Conservation (phyloP, 345 rosid species). For the Dovyalis caffra region DNA sequence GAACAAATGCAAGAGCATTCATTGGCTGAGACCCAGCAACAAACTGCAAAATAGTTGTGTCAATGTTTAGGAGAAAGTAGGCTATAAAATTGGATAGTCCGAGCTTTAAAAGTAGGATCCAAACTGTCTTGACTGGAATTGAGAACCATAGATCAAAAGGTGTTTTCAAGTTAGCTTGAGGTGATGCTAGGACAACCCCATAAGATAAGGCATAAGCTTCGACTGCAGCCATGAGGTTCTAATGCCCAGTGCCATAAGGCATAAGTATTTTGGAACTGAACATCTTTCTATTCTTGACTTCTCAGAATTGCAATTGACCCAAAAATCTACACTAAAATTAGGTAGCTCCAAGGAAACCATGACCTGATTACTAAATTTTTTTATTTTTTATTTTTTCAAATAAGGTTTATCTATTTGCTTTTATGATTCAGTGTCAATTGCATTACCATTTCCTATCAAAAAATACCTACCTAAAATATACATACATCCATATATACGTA, state of each 20-base stretch:
- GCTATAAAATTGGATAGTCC: neutral
- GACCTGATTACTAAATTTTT: neutral
- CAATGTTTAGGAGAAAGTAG: neutral
- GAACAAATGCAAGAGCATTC: conserved; percentile 84
- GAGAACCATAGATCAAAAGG: neutral
- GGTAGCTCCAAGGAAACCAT: conserved; percentile 5
- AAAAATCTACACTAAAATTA: neutral
- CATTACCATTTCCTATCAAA: neutral
- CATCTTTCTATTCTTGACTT: neutral
- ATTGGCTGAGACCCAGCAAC: conserved; percentile 94
- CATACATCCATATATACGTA: too few species aligned
- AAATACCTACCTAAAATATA: too few species aligned
- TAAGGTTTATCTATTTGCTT: neutral
- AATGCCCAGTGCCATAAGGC: neutral
- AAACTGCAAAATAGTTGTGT: conserved; percentile 48
- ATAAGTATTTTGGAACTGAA: neutral
- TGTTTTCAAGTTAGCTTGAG: neutral
- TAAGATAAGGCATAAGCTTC: neutral
- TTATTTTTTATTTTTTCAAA: too few species aligned
- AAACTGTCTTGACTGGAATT: neutral
- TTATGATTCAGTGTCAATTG: neutral
- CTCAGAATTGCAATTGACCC: neutral
- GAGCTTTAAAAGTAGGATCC: neutral
- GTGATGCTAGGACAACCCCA: neutral
- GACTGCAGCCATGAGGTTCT: neutral